A percentile compares a stretch with the other conserved stretches of the same genome.
phyloP scores from a whole-genome alignment of 176 grass and related monocot genomes.

The Phoenix roebelenii region DNA sequence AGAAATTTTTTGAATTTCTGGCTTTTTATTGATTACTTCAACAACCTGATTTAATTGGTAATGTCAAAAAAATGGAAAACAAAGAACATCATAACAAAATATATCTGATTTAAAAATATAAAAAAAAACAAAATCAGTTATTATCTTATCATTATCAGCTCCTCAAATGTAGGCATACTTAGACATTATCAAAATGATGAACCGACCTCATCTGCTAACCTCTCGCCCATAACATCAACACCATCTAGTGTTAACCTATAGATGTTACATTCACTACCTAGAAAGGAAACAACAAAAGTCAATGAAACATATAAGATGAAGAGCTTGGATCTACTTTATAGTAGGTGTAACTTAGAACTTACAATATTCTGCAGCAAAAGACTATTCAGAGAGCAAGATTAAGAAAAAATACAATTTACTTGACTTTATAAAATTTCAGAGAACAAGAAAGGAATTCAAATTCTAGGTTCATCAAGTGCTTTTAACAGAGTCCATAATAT shows the following conservation, averaged over 20 bases:
- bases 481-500: too few relatives aligned
- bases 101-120: too few relatives aligned
- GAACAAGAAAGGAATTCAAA: too few relatives aligned
- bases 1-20: constrained; percentile 70
- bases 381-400: too few relatives aligned
- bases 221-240: constrained; percentile 92
- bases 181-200: constrained; percentile 1
- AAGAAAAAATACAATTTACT: too few relatives aligned
- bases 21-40: constrained; percentile 54
- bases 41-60: constrained; percentile 46
- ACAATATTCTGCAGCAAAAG: too few relatives aligned
- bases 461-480: too few relatives aligned
- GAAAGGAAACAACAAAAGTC: constrained; percentile 6
- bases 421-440: too few relatives aligned
- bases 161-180: too few relatives aligned
- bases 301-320: background rate
- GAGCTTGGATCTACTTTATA: background rate
- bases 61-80: constrained; percentile 21
- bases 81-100: too few relatives aligned
- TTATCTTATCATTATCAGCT: background rate
- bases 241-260: constrained; percentile 85
- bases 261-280: constrained; percentile 86
- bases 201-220: constrained; percentile 84
- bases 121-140: background rate
- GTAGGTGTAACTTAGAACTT: constrained; percentile 1